These are phyloP conservation scores for Pseudofabraea citricarpa DNA, from an alignment of 2,329 filamentous ascomycete genomes.

Conservation along the genomic window DNA sequence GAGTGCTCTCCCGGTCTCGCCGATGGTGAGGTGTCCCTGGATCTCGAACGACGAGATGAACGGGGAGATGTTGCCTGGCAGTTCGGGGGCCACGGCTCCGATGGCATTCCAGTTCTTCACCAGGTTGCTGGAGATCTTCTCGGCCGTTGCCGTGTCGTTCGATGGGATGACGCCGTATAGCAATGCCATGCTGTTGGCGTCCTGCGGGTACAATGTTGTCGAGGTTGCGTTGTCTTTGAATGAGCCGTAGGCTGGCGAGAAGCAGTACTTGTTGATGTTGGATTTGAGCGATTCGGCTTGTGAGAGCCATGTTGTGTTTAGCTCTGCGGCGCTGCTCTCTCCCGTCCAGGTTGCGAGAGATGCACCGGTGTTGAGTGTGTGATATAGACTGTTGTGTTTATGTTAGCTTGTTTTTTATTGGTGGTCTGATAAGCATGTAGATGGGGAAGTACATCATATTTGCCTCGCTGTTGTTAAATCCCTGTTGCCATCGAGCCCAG, in stretches of 20 bases:
- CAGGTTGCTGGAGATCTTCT: slow-evolving; percentile 39
- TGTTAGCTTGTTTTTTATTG: too few relatives aligned
- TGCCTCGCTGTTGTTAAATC: slow-evolving; percentile 39
- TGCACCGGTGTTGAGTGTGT: slow-evolving; percentile 41
- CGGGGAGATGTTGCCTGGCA: slow-evolving; percentile 49
- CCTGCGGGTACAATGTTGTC: slow-evolving; percentile 50
- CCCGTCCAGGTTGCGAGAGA: slow-evolving; percentile 37
- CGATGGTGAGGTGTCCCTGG: slow-evolving; percentile 44
- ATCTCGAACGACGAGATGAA: slow-evolving; percentile 55
- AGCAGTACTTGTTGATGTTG: slow-evolving; percentile 36
- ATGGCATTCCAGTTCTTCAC: slow-evolving; percentile 48
- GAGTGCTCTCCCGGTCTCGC: slow-evolving; percentile 42
- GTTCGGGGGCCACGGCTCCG: slow-evolving; percentile 47
- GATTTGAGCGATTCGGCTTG: slow-evolving; percentile 19
- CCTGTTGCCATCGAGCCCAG: slow-evolving; percentile 40
- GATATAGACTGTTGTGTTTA: slow-evolving; percentile 34
- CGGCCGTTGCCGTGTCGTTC: slow-evolving; percentile 14
- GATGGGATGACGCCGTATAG: slow-evolving; percentile 9
- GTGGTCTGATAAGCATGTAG: neutral
- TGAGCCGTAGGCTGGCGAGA: slow-evolving; percentile 32
- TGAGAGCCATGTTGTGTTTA: slow-evolving; percentile 30
- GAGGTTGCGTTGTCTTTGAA: slow-evolving; percentile 47
- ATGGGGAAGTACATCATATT: slow-evolving; percentile 33
- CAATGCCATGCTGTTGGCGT: slow-evolving; percentile 51
- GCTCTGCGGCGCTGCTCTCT: slow-evolving; percentile 30